A percentile compares a stretch with the other conserved stretches of the same genome.
Evolutionary conservation across 2,329 filamentous ascomycete genomes (phyloP).

Genomic region (Tolypocladium cylindrosporum): DNA sequence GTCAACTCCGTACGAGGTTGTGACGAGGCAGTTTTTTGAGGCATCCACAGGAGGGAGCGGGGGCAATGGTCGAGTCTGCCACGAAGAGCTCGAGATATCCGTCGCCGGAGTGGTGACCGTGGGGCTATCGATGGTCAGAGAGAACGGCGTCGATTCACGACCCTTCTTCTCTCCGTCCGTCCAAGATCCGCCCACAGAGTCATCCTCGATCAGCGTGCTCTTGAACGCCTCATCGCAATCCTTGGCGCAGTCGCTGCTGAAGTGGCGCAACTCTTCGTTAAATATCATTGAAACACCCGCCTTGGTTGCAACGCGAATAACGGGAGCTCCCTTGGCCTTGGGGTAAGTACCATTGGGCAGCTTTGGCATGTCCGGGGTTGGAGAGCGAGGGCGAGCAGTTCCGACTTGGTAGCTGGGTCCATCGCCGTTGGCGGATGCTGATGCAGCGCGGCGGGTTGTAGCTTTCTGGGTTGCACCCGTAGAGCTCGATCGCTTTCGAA

Average conservation of each 20-base stretch:
- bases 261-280: constrained; percentile 71
- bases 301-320: constrained; percentile 3
- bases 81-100: constrained; percentile 23
- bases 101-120: constrained; percentile 16
- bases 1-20: constrained; percentile 7
- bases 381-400: constrained; percentile 13
- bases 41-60: constrained; percentile 29
- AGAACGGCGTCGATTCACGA: constrained; percentile 30
- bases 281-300: constrained; percentile 24
- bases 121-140: constrained; percentile 27
- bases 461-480: constrained; percentile 9
- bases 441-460: constrained; percentile 4
- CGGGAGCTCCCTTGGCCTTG: constrained; percentile 13
- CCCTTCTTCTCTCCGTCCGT: constrained; percentile 19
- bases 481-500: constrained; percentile 29
- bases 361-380: constrained; percentile 19
- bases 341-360: constrained; percentile 13
- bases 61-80: constrained; percentile 41
- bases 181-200: constrained; percentile 23
- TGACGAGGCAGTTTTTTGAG: constrained; percentile 8
- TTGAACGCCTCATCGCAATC: constrained; percentile 92
- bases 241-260: constrained; percentile 76
- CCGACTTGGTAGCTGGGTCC: constrained; percentile 10
- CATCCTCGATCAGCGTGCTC: constrained; percentile 40
- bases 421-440: constrained; percentile 10